Base-by-base conservation (phyloP, 805 yeast species). In the Debaryomyces castellii region DNA sequence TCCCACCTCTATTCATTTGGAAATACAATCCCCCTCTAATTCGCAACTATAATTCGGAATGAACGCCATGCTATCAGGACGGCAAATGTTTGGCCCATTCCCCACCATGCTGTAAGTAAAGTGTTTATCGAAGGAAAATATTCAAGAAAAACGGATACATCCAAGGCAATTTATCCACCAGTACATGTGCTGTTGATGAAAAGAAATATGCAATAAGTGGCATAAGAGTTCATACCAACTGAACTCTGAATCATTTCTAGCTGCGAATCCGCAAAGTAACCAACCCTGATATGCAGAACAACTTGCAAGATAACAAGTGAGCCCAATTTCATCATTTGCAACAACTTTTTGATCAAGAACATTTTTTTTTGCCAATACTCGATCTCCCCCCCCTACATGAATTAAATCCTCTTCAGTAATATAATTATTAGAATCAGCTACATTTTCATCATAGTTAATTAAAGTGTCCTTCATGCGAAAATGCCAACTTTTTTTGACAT, bases 1-100 rank as follows among this genome's bases (percentile, higher is more conserved):
- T 62, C 86, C 87, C 82, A 42, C 87, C 87, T 64, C 75, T 71
- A 59, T 82, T 82, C 28, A 66, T 58, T 54, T 46, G 8, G 77
- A 66, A 24, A 69, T 67, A 57, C 87, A 81, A n/a, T 57, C 70
- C 7, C 64, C 54, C 47, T 34, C 39, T 23, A 40, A 40, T 28
- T 41, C 48, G 47, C 85, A 79, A 6, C 78, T 71, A 48, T 71
- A 63, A 42, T 74, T 69, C 9, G 82, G 76, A 43, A 81, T 60
- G 45, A 77, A 77, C 0, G 80, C 82, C 81, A 81, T 1, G 83
- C 78, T 27, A 78, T 56, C 16, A 78, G 60, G 18, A 69, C 68
- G 11, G 81, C 75, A 44, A 80, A 62, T 3, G 80, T 73, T 57
- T 81, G 85, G 28, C 85, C 85, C 33, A 81, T 63, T 36, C 83